A percentile compares a stretch with the other conserved stretches of the same genome.
Evolutionary conservation across 768 basidiomycete species (phyloP).

Genomic region (Rhodotorula taiwanensis): DNA sequence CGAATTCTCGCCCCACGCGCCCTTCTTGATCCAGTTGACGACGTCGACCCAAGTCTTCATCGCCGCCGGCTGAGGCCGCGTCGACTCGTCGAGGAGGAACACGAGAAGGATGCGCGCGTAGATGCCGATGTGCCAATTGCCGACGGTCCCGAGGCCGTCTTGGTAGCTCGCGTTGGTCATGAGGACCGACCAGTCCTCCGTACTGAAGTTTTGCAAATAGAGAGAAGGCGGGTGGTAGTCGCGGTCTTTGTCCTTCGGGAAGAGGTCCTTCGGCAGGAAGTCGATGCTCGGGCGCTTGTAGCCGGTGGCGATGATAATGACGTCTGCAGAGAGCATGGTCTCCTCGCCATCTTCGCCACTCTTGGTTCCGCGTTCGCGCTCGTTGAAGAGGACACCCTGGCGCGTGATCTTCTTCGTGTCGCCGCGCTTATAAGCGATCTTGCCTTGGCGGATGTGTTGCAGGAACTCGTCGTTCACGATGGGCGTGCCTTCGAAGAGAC

Average conservation of each 20-base stretch:
- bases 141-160: conserved; percentile 23
- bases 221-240: conserved; percentile 49
- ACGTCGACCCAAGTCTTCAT: conserved; percentile 52
- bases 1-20: conserved; percentile 42
- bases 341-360: conserved; percentile 44
- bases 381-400: conserved; percentile 47
- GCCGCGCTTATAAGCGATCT: conserved; percentile 52
- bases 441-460: conserved; percentile 48
- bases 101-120: conserved; percentile 40
- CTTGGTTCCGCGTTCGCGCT: conserved; percentile 45
- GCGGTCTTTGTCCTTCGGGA: conserved; percentile 51
- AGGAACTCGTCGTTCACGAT: conserved; percentile 55
- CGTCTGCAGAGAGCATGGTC: conserved; percentile 48
- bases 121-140: conserved; percentile 52
- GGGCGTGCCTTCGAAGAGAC: conserved; percentile 48
- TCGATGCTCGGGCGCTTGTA: conserved; percentile 51
- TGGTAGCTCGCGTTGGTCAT: conserved; percentile 53
- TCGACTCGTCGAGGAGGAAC: conserved; percentile 47
- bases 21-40: conserved; percentile 52
- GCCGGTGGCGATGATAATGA: conserved; percentile 55
- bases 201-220: conserved; percentile 56
- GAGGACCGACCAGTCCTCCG: conserved; percentile 54
- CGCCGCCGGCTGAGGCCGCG: conserved; percentile 47
- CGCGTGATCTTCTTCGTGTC: conserved; percentile 49
- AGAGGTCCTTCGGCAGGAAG: conserved; percentile 52